These are phyloP conservation scores for Fusarium ramigenum DNA, from an alignment of 2,329 filamentous ascomycete species.

Conservation along the genomic window DNA sequence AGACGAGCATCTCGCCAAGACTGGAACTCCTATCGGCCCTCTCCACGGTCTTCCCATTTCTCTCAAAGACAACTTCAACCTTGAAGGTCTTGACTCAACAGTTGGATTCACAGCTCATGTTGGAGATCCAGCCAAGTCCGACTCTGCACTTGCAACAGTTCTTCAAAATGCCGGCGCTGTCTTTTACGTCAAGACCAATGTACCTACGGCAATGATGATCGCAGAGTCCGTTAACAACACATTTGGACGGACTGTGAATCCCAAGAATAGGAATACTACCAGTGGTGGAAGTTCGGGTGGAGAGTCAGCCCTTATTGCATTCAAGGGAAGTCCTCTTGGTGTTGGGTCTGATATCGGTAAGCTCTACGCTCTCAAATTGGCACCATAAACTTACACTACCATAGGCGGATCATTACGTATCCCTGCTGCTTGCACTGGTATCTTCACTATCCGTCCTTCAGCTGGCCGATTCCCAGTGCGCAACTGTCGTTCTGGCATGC, in stretches of 20 bases:
- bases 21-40: constrained; percentile 63
- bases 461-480: constrained; percentile 68
- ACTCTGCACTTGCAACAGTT: constrained; percentile 53
- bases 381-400: fast-evolving
- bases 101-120: constrained; percentile 72
- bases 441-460: constrained; percentile 66
- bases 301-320: constrained; percentile 69
- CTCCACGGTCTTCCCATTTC: constrained; percentile 73
- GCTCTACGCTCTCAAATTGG: fast-evolving
- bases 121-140: constrained; percentile 60
- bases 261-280: constrained; percentile 66
- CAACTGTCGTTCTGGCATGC: constrained; percentile 64
- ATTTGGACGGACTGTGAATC: constrained; percentile 71
- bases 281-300: constrained; percentile 74
- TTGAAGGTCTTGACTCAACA: constrained; percentile 67
- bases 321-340: constrained; percentile 68
- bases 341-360: constrained; percentile 70
- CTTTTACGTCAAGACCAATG: constrained; percentile 66
- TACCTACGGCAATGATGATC: constrained; percentile 74
- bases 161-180: constrained; percentile 61
- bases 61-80: constrained; percentile 77
- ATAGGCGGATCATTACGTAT: constrained; percentile 62
- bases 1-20: constrained; percentile 60
- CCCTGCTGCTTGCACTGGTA: constrained; percentile 65
- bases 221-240: constrained; percentile 73